Percentiles rank a stretch among this genome's conserved stretches.
Conservation (phyloP, 1,139 yeast genomes). For the Candida labiduridarum region DNA sequence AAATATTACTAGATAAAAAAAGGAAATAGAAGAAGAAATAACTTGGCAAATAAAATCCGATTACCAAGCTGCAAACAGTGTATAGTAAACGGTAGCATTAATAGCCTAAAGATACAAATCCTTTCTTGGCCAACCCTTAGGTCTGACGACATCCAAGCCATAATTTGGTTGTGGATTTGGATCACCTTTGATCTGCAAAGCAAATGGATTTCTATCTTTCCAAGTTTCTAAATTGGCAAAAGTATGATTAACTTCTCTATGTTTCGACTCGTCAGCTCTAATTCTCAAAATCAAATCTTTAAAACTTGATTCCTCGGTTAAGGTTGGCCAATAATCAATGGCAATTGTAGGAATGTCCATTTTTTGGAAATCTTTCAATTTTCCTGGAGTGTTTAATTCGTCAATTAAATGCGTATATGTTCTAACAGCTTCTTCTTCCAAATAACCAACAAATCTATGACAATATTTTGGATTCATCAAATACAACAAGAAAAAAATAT, state of each 20-base stretch:
- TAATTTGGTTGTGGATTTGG: conserved; percentile 57
- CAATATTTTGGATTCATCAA: conserved; percentile 64
- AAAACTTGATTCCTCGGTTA: conserved; percentile 51
- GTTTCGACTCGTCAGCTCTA: conserved; percentile 70
- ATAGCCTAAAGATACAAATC: conserved; percentile 34
- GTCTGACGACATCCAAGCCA: conserved; percentile 49
- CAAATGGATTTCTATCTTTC: conserved; percentile 70
- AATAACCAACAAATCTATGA: conserved; percentile 77
- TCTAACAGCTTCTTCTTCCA: conserved; percentile 78
- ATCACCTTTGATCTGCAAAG: conserved; percentile 41
- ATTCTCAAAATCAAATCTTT: conserved; percentile 61
- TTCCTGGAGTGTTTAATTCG: conserved; percentile 54
- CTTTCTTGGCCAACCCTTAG: conserved; percentile 66
- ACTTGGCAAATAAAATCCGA: background rate
- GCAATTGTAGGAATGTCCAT: conserved; percentile 60
- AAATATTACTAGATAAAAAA: background rate
- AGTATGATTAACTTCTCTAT: conserved; percentile 77
- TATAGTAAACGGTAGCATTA: too few species aligned
- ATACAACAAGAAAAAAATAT: conserved; percentile 64
- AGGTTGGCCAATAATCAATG: conserved; percentile 61
- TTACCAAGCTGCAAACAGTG: background rate
- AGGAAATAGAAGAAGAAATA: background rate
- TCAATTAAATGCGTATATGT: conserved; percentile 66
- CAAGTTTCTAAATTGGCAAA: conserved; percentile 63
- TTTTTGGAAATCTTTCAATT: conserved; percentile 50